Evolutionary conservation across 2,329 filamentous ascomycete genomes (phyloP), one percentile per base, ranked within the genome.

Genomic region (Aureobasidium lini): DNA sequence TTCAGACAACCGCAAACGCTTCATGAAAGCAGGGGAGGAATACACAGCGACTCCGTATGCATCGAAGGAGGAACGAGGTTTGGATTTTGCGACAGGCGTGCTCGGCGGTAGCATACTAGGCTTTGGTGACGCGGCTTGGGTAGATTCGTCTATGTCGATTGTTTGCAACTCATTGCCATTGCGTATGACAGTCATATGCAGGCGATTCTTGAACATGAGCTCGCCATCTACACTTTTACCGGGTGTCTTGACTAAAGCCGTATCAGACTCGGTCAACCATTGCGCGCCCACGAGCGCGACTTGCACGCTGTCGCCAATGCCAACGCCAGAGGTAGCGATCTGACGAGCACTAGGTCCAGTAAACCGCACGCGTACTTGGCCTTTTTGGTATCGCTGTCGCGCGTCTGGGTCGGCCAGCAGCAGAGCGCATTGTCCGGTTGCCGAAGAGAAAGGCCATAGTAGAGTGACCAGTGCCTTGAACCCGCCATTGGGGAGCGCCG

Each of bases 401-500:
- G 92, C 88, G 71, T 96, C 90, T 47, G 86, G 85, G 67, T 96
- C 92, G 47, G 89, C 89, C 36, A 97, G 81, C 18, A 95, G 81
- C 53, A 96, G 85, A 29, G 90, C 87, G 65, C 91, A 81, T 40
- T 85, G 85, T 57, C 82, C 83, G 32, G 82, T 87, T 29, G 90
- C 84, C 23, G 87, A 88, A 64, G 89, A 96, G 73, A 90, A 96
- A 0, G 93, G 93, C 92, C 93, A 97, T 60, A 90, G 85, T 37
- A 97, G 84, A 8, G 90, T 93, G 23, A 96, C 84, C 15, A 88
- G 79, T 40, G 89, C 91, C 60, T 83, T 81, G 34, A 96, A 70
- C 66, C 63, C 43, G 69, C 67, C 57, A 66, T 60, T 6, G 66
- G 66, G 37, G 8, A 42, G 16, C 29, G 43, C 31, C 42, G 32